Evolutionary conservation across 1,284 basidiomycete genomes (phyloP).

Genomic region (Apiotrichum mycotoxinovorans): DNA sequence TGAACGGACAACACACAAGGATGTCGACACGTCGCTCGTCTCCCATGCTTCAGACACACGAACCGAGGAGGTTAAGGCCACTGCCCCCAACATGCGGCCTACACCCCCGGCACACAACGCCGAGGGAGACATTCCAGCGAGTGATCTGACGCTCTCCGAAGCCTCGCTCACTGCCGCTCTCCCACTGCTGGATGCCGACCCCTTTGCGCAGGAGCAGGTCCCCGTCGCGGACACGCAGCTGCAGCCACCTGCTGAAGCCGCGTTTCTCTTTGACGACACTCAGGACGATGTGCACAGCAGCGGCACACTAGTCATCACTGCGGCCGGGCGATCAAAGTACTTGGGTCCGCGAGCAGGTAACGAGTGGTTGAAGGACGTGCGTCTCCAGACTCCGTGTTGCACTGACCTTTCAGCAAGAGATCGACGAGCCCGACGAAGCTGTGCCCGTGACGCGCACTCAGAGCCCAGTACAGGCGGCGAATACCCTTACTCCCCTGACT

Average conservation of each 20-base stretch:
- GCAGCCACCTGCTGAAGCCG: background rate
- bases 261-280: slow-evolving; percentile 1
- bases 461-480: background rate
- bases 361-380: slow-evolving; percentile 37
- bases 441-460: background rate
- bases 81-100: background rate
- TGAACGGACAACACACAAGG: too few species aligned
- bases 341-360: slow-evolving; percentile 30
- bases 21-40: too few species aligned
- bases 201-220: background rate
- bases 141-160: background rate
- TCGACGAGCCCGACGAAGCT: slow-evolving; percentile 7
- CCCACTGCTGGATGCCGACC: background rate
- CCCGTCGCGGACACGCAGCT: background rate
- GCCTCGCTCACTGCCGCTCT: background rate
- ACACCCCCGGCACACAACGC: background rate
- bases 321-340: slow-evolving; percentile 27
- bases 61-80: too few species aligned
- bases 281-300: slow-evolving; percentile 21
- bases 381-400: background rate
- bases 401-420: slow-evolving; percentile 16
- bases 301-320: slow-evolving; percentile 29
- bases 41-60: too few species aligned
- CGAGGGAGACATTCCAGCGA: background rate
- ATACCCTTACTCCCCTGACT: background rate